Evolutionary conservation across 352 stramenopile species (phyloP).

Genomic region (Globisporangium acanthophoron): DNA sequence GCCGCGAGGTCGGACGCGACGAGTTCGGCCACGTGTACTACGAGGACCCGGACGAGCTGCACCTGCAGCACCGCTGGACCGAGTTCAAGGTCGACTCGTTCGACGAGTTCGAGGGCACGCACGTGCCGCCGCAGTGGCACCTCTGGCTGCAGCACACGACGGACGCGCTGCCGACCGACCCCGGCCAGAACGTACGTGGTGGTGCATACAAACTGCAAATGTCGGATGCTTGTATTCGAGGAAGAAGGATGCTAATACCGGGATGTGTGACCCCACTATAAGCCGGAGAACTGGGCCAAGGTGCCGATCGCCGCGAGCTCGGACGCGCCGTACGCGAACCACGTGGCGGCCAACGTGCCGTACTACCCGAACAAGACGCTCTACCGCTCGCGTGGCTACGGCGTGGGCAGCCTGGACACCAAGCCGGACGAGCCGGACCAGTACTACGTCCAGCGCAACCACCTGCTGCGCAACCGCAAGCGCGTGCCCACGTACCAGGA

Average conservation of each 20-base stretch:
- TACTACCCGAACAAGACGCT: conserved; percentile 78
- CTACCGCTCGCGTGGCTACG: conserved; percentile 77
- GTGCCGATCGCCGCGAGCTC: conserved; percentile 39
- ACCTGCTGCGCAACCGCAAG: conserved; percentile 67
- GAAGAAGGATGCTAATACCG: not conserved
- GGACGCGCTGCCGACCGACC: conserved; percentile 54
- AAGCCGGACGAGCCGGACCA: conserved; percentile 62
- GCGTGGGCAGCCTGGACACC: conserved; percentile 61
- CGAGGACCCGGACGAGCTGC: conserved; percentile 74
- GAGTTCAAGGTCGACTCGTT: conserved; percentile 78
- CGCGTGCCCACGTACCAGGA: conserved; percentile 57
- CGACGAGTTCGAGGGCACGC: conserved; percentile 72
- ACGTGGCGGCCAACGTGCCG: conserved; percentile 54
- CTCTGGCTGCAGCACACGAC: conserved; percentile 82
- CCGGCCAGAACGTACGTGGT: conserved; percentile 50
- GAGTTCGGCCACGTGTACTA: conserved; percentile 87
- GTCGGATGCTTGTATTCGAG: not conserved
- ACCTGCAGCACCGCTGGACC: conserved; percentile 77
- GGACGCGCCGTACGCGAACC: conserved; percentile 64
- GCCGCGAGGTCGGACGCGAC: conserved; percentile 72
- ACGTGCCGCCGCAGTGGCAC: conserved; percentile 81
- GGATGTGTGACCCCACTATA: not conserved
- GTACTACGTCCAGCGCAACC: conserved; percentile 78
- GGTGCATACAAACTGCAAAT: not conserved
- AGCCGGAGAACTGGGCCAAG: conserved; percentile 73